Percentiles rank a stretch among this genome's conserved stretches.
These are phyloP conservation scores for Rhizopus stolonifer DNA, from an alignment of 371 early-diverging fungal genomes.

Conservation along the genomic window DNA sequence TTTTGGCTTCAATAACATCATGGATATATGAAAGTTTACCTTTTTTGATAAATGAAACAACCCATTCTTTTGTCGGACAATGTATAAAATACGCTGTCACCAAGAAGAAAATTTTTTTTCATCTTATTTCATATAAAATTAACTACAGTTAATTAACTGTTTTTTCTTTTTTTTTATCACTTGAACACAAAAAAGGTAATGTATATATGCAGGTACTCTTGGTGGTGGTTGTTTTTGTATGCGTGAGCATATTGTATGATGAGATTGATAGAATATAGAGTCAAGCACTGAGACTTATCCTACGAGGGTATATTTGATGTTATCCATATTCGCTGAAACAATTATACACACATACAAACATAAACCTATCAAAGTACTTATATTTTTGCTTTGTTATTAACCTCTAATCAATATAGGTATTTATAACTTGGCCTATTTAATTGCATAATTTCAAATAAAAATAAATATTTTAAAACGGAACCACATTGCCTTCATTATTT, in stretches of 20 bases:
- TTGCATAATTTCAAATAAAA: not conserved
- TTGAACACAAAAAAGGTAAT: slow-evolving; percentile 2
- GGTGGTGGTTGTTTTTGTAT: not conserved
- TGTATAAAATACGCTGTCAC: too few species aligned
- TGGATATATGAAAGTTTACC: too few species aligned
- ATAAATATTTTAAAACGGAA: slow-evolving; percentile 32
- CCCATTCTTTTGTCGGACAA: too few species aligned
- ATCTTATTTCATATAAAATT: too few species aligned
- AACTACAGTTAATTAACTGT: too few species aligned
- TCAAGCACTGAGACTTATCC: slow-evolving; percentile 48
- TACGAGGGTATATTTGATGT: slow-evolving; percentile 41
- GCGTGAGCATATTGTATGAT: slow-evolving; percentile 25
- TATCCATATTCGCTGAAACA: slow-evolving; percentile 33
- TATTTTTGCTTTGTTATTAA: too few species aligned
- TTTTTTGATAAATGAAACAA: too few species aligned
- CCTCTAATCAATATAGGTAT: too few species aligned
- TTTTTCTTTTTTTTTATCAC: slow-evolving; percentile 1
- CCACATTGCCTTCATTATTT: slow-evolving; percentile 36
- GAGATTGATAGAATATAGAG: slow-evolving; percentile 46
- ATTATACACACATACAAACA: not conserved
- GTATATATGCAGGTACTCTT: not conserved
- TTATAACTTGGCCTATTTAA: too few species aligned
- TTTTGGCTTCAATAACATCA: too few species aligned
- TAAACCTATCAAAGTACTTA: not conserved
- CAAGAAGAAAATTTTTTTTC: too few species aligned